Conservation (phyloP, 441 rosid genomes). For the Eutrema salsugineum region DNA sequence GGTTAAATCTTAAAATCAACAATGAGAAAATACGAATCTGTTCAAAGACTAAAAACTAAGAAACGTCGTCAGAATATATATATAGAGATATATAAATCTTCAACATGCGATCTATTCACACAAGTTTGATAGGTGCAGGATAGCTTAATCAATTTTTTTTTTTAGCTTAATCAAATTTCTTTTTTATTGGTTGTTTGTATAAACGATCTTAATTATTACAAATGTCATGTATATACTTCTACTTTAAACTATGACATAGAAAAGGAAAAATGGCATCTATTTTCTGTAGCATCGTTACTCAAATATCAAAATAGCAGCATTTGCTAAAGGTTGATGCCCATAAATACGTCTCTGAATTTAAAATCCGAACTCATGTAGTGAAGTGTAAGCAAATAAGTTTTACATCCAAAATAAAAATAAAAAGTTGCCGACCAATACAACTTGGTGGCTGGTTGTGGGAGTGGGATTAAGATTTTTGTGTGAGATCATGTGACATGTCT, state of each 20-base stretch:
- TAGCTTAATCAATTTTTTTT: background rate
- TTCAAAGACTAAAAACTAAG: too few relatives aligned
- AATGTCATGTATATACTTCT: background rate
- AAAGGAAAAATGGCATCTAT: background rate
- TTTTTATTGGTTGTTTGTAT: background rate
- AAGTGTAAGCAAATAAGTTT: background rate
- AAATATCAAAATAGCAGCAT: too few relatives aligned
- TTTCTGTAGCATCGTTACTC: background rate
- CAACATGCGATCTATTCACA: background rate
- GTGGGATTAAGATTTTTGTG: conserved; percentile 23
- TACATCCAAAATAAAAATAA: background rate
- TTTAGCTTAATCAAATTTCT: background rate
- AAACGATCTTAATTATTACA: background rate
- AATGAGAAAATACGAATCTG: too few relatives aligned
- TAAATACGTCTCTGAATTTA: background rate
- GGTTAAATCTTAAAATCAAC: too few relatives aligned
- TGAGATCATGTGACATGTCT: conserved; percentile 34
- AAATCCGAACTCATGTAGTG: background rate
- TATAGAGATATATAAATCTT: too few relatives aligned
- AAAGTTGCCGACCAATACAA: conserved; percentile 12
- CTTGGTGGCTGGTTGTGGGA: conserved; percentile 20
- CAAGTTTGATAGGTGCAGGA: background rate
- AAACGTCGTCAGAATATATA: too few relatives aligned
- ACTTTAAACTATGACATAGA: background rate
- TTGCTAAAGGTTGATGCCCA: background rate